Conservation (phyloP, 2,329 filamentous ascomycete species). For the Coniella vitis region DNA sequence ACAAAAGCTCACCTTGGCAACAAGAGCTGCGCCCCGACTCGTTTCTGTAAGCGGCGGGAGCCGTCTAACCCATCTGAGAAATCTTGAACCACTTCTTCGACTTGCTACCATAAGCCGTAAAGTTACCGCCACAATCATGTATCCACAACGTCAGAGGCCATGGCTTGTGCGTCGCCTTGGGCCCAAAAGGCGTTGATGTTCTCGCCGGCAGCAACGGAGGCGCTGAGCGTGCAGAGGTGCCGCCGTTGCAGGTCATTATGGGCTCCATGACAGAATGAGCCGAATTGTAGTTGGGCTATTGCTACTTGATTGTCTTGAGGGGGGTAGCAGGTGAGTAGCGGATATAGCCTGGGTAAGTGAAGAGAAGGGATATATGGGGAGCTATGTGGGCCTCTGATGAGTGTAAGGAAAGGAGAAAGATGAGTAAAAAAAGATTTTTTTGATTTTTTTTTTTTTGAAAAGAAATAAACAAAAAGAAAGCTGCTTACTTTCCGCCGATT, state of each 20-base stretch:
- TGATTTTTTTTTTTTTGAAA: too few relatives aligned
- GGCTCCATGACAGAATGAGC: constrained; percentile 39
- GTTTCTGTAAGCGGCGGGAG: constrained; percentile 35
- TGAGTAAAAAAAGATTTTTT: too few relatives aligned
- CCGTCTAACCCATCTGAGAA: constrained; percentile 44
- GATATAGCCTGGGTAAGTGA: constrained; percentile 36
- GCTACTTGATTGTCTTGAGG: constrained; percentile 47
- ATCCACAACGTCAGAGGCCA: constrained; percentile 54
- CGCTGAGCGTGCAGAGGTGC: constrained; percentile 38
- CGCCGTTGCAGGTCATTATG: constrained; percentile 51
- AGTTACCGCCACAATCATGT: constrained; percentile 44
- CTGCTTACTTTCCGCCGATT: constrained; percentile 29
- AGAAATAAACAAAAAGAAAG: too few relatives aligned
- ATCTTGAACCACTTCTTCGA: constrained; percentile 54
- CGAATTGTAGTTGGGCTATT: constrained; percentile 53
- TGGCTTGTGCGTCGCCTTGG: constrained; percentile 53
- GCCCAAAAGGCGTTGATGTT: constrained; percentile 44
- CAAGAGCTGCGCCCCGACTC: constrained; percentile 43
- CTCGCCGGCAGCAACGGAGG: constrained; percentile 38
- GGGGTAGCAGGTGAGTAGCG: constrained; percentile 42
- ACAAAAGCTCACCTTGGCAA: constrained; percentile 42
- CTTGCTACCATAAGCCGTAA: constrained; percentile 43
- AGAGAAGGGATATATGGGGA: neutral
- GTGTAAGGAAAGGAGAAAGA: too few relatives aligned
- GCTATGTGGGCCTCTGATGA: neutral